These are phyloP conservation scores for Cicer cuneatum DNA, from an alignment of 306 rosid species.

Conservation along the genomic window DNA sequence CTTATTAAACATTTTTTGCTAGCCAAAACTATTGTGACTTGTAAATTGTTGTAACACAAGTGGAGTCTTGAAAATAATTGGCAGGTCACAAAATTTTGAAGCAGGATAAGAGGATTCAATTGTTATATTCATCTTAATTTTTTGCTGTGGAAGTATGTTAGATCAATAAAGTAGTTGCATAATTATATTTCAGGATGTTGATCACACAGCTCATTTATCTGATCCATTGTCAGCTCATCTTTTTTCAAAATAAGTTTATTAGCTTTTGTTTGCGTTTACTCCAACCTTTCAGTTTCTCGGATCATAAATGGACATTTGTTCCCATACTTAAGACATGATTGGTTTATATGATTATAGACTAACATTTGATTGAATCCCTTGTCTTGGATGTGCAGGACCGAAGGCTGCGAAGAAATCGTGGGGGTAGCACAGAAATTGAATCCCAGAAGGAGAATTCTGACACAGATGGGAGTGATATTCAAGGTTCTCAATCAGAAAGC, in stretches of 20 bases:
- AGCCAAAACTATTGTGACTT: background rate
- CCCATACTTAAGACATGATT: conserved; percentile 16
- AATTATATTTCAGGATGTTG: background rate
- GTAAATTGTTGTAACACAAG: no score
- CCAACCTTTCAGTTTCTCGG: conserved; percentile 1
- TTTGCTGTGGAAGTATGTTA: background rate
- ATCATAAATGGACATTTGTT: conserved; percentile 6
- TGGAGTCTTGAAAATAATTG: background rate
- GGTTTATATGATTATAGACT: conserved; percentile 13
- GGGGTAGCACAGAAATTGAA: conserved; percentile 63
- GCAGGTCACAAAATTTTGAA: background rate
- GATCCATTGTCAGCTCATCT: no score
- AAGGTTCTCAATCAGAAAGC: conserved; percentile 58
- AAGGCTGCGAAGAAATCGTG: conserved; percentile 65
- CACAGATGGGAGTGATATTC: conserved; percentile 68
- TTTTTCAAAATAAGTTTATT: no score
- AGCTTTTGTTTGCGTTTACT: no score
- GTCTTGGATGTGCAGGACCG: conserved; percentile 61
- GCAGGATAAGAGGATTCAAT: background rate
- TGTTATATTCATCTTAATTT: background rate
- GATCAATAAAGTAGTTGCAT: background rate
- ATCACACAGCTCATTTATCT: conserved; percentile 12
- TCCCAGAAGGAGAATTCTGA: conserved; percentile 69
- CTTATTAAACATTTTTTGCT: background rate
- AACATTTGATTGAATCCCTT: conserved; percentile 14